These are phyloP conservation scores for Podosphaera aphanis DNA, from an alignment of 2,329 filamentous ascomycete genomes.

Conservation along the genomic window DNA sequence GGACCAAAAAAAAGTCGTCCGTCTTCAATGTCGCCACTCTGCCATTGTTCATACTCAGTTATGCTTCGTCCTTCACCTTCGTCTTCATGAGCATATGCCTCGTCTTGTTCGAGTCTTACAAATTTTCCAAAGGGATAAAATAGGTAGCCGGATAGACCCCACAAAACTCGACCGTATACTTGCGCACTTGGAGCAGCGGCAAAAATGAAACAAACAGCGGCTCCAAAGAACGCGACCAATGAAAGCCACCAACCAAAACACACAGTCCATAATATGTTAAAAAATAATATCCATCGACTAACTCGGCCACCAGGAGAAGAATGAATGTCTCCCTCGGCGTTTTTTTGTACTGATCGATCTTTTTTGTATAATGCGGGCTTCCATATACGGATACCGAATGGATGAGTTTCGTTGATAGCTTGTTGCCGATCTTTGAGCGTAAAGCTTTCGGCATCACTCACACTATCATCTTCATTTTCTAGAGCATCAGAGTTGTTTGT, in stretches of 20 bases:
- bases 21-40: slow-evolving; percentile 88
- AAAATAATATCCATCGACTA: slow-evolving; percentile 60
- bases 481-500: slow-evolving; percentile 18
- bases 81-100: slow-evolving; percentile 84
- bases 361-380: slow-evolving; percentile 98
- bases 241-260: slow-evolving; percentile 95
- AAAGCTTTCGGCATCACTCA: slow-evolving; percentile 92
- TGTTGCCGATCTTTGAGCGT: slow-evolving; percentile 91
- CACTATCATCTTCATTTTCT: slow-evolving; percentile 30
- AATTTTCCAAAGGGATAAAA: slow-evolving; percentile 96
- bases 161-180: slow-evolving; percentile 68
- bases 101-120: slow-evolving; percentile 78
- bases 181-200: slow-evolving; percentile 56
- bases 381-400: slow-evolving; percentile 96
- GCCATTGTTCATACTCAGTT: slow-evolving; percentile 97
- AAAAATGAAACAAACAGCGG: slow-evolving; percentile 56
- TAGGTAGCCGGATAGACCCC: slow-evolving; percentile 64
- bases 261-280: slow-evolving; percentile 77
- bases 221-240: slow-evolving; percentile 47
- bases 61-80: slow-evolving; percentile 90
- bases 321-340: slow-evolving; percentile 88
- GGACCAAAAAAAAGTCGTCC: slow-evolving; percentile 91
- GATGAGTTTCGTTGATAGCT: slow-evolving; percentile 96
- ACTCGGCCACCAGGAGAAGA: slow-evolving; percentile 77
- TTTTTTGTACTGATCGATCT: slow-evolving; percentile 83